Evolutionary conservation across 1,284 basidiomycete genomes (phyloP), one percentile per base, ranked within the genome.

Genomic region (Cutaneotrichosporon sp.): DNA sequence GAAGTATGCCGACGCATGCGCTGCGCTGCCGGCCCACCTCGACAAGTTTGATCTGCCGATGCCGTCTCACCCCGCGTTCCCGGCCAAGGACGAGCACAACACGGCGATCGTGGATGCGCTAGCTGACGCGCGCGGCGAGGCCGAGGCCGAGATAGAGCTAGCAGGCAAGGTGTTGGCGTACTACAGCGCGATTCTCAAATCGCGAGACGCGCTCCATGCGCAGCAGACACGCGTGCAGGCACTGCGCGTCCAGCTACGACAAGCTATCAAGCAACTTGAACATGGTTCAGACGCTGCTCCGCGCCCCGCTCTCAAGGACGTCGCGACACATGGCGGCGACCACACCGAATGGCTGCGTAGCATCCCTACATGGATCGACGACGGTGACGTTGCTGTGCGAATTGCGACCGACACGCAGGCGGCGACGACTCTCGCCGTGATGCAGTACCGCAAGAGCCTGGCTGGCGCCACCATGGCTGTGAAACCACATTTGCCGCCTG

Each of bases 51-150:
- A 52, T 2, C 64, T 67, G 33, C 64, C 68, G 1, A 51, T 50
- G 9, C 69, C 68, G 1, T 52, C 56, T 0, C 65, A 72, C 45
- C 45, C 59, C 3, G 58, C 55, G 9, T 69, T 64, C 45, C 65
- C 65, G 0, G 55, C 58, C 17, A 58, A 63, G 36, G 61, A 63
- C 9, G 49, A 49, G 22, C 61, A 68, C 42, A 67, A 60, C 45
- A 39, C 21, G 5, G 33, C 49, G 1, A 40, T 67, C 14, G 38
- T 63, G 0, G 18, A 21, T 0, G 52, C 49, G 1, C 47, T 71
- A 3, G 22, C 10, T 4, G 36, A 23, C 2, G 47, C 52, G 0
- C 57, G 52, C 3, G 38, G 38, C 1, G 47, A 56, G 7, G 64
- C 65, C 1, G 47, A 54, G 15, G 49, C 44, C 4, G 43, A 43